These are phyloP conservation scores for Microdochium bolleyi DNA, from an alignment of 2,329 filamentous ascomycete genomes.

Conservation along the genomic window DNA sequence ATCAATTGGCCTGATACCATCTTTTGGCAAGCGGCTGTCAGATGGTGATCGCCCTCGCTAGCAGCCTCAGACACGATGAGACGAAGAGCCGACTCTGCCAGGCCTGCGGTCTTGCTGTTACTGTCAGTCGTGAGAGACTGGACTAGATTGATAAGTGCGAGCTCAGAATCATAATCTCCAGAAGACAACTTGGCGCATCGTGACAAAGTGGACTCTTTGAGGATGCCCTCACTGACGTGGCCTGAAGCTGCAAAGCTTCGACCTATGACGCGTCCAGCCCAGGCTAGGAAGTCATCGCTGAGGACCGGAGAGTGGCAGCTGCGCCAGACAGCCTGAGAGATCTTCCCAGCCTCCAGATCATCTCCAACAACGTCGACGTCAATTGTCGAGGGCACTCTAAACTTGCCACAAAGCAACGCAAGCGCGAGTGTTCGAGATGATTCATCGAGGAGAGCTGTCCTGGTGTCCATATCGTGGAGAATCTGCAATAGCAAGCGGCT, in stretches of 20 bases:
- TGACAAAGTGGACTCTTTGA: conserved; percentile 50
- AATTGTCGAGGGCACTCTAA: conserved; percentile 51
- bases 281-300: conserved; percentile 65
- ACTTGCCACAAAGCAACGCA: conserved; percentile 66
- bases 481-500: conserved; percentile 74
- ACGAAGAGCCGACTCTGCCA: conserved; percentile 53
- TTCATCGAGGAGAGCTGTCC: conserved; percentile 58
- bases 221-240: conserved; percentile 50
- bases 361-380: conserved; percentile 60
- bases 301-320: conserved; percentile 59
- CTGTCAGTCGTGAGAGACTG: conserved; percentile 53
- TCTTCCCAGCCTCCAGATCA: conserved; percentile 54
- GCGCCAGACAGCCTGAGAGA: conserved; percentile 65
- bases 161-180: conserved; percentile 49
- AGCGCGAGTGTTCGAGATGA: conserved; percentile 65
- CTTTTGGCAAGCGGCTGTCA: conserved; percentile 42
- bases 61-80: conserved; percentile 46
- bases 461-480: conserved; percentile 60
- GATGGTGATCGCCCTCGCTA: conserved; percentile 34
- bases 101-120: conserved; percentile 45
- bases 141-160: conserved; percentile 53
- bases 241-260: conserved; percentile 75
- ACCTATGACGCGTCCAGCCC: conserved; percentile 80
- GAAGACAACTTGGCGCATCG: conserved; percentile 38
- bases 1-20: conserved; percentile 44